Percentiles rank a stretch among this genome's conserved stretches.
phyloP scores from a whole-genome alignment of 2,329 filamentous ascomycete species.

The Alternaria hordeiaustralica region DNA sequence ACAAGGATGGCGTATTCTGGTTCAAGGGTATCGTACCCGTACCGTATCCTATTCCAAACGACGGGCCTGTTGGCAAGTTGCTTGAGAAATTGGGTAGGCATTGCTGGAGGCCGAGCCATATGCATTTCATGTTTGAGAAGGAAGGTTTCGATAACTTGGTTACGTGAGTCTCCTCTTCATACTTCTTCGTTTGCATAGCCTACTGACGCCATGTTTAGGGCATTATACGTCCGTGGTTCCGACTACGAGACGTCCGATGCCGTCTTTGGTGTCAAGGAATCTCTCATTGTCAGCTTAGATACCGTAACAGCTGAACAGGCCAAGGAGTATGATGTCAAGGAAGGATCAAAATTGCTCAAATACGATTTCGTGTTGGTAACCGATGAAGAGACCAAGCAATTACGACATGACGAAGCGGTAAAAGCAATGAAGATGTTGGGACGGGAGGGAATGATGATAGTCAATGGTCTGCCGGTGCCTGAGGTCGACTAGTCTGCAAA shows the following conservation, averaged over 20 bases:
- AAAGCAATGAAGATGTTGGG: slow-evolving; percentile 73
- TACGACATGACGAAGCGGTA: slow-evolving; percentile 71
- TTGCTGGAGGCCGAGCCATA: slow-evolving; percentile 48
- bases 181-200: not conserved
- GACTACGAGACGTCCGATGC: slow-evolving; percentile 84
- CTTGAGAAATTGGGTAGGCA: slow-evolving; percentile 38
- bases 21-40: slow-evolving; percentile 86
- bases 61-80: slow-evolving; percentile 69
- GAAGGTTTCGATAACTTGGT: slow-evolving; percentile 71
- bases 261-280: slow-evolving; percentile 86
- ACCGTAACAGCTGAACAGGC: slow-evolving; percentile 36
- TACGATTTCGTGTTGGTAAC: slow-evolving; percentile 82
- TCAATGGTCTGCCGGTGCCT: slow-evolving; percentile 78
- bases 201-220: slow-evolving; percentile 54
- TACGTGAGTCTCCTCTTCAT: slow-evolving; percentile 67
- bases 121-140: slow-evolving; percentile 70
- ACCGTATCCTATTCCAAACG: slow-evolving; percentile 82
- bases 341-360: slow-evolving; percentile 68
- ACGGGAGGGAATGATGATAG: slow-evolving; percentile 69
- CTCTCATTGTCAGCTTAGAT: slow-evolving; percentile 59
- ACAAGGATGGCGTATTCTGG: slow-evolving; percentile 78
- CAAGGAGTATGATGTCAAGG: slow-evolving; percentile 62
- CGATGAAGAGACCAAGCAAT: slow-evolving; percentile 69
- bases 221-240: slow-evolving; percentile 77
- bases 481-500: slow-evolving; percentile 61